Evolutionary conservation across 768 basidiomycete species (phyloP).

Genomic region (Amanita muscaria): DNA sequence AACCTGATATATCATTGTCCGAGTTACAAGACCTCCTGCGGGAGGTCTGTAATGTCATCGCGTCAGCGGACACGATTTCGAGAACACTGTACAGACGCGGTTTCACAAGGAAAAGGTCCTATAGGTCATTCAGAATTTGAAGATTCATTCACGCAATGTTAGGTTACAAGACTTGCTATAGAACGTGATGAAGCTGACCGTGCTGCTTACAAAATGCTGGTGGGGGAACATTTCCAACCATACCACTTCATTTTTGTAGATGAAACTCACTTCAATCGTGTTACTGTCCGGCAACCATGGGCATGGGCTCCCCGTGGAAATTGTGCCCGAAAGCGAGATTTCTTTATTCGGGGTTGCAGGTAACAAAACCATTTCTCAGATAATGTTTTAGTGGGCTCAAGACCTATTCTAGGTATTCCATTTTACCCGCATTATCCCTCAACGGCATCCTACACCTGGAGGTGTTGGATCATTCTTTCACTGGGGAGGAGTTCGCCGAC

Average conservation of each 20-base stretch:
- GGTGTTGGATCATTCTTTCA: conserved; percentile 20
- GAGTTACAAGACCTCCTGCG: conserved; percentile 14
- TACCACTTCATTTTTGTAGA: conserved; percentile 23
- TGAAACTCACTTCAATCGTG: conserved; percentile 21
- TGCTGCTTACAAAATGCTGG: conserved; percentile 10
- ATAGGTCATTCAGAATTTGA: not conserved
- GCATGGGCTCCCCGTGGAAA: conserved; percentile 21
- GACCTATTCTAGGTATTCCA: conserved; percentile 22
- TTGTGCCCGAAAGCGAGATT: conserved; percentile 13
- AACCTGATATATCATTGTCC: conserved; percentile 13
- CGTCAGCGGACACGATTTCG: conserved; percentile 11
- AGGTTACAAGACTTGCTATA: conserved; percentile 13
- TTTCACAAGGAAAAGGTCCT: conserved; percentile 13
- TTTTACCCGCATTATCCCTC: conserved; percentile 21
- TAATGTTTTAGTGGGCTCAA: not conserved
- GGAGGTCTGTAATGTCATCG: conserved; percentile 8
- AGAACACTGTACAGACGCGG: conserved; percentile 13
- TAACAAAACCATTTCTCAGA: conserved; percentile 13
- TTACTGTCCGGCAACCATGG: conserved; percentile 15
- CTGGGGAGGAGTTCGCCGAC: conserved; percentile 12
- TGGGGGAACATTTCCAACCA: conserved; percentile 13
- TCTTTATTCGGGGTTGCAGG: conserved; percentile 21
- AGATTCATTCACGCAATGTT: conserved; percentile 4
- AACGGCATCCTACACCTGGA: conserved; percentile 18
- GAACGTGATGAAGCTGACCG: conserved; percentile 14